A percentile compares a stretch with the other conserved stretches of the same genome.
Evolutionary conservation across 345 rosid species (phyloP).

Genomic region (Cardamine resedifolia): DNA sequence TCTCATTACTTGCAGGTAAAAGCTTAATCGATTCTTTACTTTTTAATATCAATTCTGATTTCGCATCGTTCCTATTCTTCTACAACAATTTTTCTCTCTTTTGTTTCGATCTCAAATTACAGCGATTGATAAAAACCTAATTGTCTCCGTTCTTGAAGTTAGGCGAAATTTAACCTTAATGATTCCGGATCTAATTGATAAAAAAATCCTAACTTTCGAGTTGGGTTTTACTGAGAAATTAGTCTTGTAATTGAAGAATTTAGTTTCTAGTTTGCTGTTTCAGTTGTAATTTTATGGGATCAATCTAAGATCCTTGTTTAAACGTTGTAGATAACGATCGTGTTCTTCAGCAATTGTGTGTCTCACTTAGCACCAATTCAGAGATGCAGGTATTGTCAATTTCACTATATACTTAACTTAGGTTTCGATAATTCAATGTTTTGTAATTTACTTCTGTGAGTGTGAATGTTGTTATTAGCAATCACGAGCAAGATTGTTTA

Average conservation of each 20-base stretch:
- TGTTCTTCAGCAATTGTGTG: not conserved
- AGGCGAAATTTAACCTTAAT: not conserved
- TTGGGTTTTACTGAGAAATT: conserved; percentile 2
- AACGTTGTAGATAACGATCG: conserved; percentile 11
- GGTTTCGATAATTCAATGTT: not conserved
- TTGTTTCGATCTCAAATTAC: not conserved
- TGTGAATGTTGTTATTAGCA: conserved; percentile 57
- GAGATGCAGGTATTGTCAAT: conserved; percentile 18
- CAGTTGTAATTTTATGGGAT: not conserved
- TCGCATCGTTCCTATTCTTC: not conserved
- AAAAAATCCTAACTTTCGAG: not conserved
- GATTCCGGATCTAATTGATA: not conserved
- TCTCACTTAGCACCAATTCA: not conserved
- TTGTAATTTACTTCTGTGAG: no score
- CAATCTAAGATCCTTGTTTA: not conserved
- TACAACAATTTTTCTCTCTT: not conserved
- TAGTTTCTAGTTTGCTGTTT: not conserved
- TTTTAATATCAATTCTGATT: not conserved
- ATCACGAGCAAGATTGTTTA: conserved; percentile 92
- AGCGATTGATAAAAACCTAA: not conserved
- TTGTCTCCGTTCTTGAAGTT: not conserved
- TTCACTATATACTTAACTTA: not conserved
- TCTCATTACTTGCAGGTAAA: not conserved
- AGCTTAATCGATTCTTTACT: not conserved
- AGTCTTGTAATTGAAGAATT: not conserved